Base-by-base conservation (phyloP, 2,329 filamentous ascomycete species). In the Fusarium keratoplasticum region DNA sequence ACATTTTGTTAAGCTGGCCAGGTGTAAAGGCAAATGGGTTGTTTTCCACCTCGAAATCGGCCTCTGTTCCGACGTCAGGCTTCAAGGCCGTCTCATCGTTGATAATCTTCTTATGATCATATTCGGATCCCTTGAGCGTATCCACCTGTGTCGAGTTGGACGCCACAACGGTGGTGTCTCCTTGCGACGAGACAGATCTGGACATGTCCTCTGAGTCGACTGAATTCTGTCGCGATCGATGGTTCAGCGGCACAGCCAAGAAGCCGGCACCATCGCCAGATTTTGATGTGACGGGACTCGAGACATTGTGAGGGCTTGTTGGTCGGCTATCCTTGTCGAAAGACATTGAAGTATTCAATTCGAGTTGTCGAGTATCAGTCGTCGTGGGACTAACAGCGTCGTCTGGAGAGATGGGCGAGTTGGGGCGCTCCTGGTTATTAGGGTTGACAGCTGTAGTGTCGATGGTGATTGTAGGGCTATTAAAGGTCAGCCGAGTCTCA, bases 21-120 rank as follows among this genome's bases (percentile, higher is more conserved):
- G 93, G 93, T 2, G 91, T 90, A 80, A 95, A 98, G 18, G 94
- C 95, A 79, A 98, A 98, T 0, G 93, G 92, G 80, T 96, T 97
- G 80, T 95, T 87, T 7, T 92, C 88, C 13, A 96, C 91, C 16
- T 89, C 77, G 77, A 97, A 98, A 71, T 96, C 94, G 20, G 84
- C 87, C 80, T 95, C 93, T 61, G 91, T 93, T 8, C 94, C 93
- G 40, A 90, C 88, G 79, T 97, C 94, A 0, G 95, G 93, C 59
- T 87, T 90, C 70, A 98, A 84, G 0, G 94, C 94, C 71, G 92
- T 89, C 52, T 89, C 84, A 67, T 94, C 91, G 65, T 88, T 89
- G 77, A 91, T 88, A 40, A 94, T 87, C 67, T 87, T 87, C 25
- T 87, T 84, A 71, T 88, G 87, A 55, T 86, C 84, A 44, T 85